phyloP scores from a whole-genome alignment of 257 asterid species.

The Nicotiana paniculata region DNA sequence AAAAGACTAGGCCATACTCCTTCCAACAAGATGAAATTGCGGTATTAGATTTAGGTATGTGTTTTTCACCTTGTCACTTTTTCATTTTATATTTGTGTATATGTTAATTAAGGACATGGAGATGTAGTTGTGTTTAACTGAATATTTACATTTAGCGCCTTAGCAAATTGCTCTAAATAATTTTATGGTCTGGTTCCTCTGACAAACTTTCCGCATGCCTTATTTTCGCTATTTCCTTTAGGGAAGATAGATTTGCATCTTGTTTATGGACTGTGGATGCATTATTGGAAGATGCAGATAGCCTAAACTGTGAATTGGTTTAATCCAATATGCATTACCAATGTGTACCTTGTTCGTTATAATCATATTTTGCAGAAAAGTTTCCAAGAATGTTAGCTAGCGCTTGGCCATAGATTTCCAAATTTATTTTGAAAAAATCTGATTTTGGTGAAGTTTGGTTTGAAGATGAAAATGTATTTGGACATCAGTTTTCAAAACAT shows the following conservation, averaged over 20 bases:
- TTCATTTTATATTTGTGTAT: neutral
- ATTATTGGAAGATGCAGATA: neutral
- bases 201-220: neutral
- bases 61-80: conserved; percentile 1
- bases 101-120: neutral
- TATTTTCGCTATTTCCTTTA: neutral
- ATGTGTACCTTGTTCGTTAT: neutral
- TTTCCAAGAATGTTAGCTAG: neutral
- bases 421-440: too few relatives aligned
- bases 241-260: neutral
- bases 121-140: neutral
- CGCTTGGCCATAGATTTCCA: too few relatives aligned
- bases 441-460: too few relatives aligned
- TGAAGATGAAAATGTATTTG: too few relatives aligned
- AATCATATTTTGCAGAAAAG: neutral
- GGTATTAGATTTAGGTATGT: conserved; percentile 56
- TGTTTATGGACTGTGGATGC: neutral
- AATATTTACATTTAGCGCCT: neutral
- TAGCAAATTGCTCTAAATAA: neutral
- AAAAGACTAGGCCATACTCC: conserved; percentile 26
- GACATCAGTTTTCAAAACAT: too few relatives aligned
- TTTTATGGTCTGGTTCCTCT: neutral
- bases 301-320: neutral
- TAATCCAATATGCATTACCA: neutral
- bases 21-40: conserved; percentile 64